Conservation (phyloP, 2,329 filamentous ascomycete species). For the Verticillium klebahnii region DNA sequence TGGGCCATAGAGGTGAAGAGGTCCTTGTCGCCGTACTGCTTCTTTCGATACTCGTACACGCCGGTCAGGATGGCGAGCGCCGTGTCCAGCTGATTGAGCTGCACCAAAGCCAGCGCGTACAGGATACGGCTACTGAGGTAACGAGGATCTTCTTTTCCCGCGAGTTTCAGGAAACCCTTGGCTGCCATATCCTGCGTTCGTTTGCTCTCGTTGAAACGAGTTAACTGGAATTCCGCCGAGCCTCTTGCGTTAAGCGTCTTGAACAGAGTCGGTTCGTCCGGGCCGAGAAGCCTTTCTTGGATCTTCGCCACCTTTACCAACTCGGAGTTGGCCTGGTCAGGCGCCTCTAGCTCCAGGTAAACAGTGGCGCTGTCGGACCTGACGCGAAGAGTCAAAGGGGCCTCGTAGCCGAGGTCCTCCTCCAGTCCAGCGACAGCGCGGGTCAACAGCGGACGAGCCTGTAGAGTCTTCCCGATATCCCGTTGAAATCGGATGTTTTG, state of each 20-base stretch:
- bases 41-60: not conserved
- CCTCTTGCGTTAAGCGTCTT: not conserved
- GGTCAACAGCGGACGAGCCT: not conserved
- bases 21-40: not conserved
- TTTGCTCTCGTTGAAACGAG: not conserved
- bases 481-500: not conserved
- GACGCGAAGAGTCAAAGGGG: not conserved
- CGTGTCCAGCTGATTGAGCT: not conserved
- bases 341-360: not conserved
- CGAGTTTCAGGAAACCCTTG: not conserved
- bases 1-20: not conserved
- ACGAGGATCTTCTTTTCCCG: not conserved
- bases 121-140: not conserved
- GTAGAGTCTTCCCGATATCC: not conserved
- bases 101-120: not conserved
- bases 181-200: not conserved
- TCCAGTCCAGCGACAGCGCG: not conserved
- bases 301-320: not conserved
- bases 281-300: not conserved
- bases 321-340: not conserved
- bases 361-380: not conserved
- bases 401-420: not conserved
- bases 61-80: not conserved
- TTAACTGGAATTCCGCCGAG: not conserved
- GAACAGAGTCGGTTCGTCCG: not conserved